phyloP scores from a whole-genome alignment of 1,284 basidiomycete genomes.

The Xerocomus minutiporus region DNA sequence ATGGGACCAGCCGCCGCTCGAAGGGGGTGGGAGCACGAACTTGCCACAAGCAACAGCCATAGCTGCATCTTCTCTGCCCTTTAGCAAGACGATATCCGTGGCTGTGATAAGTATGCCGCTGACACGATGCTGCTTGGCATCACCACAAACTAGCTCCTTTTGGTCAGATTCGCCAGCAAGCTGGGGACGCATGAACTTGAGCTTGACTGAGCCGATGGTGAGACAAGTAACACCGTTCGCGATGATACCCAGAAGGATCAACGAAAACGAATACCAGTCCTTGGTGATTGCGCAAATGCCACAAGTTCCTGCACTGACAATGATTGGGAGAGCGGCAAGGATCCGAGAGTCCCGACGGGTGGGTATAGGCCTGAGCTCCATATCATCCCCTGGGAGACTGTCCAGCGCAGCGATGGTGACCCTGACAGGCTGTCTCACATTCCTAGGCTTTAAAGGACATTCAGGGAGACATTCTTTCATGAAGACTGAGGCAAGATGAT shows the following conservation, averaged over 20 bases:
- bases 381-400: conserved; percentile 4
- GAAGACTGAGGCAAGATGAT: conserved; percentile 23
- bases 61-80: conserved; percentile 22
- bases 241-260: conserved; percentile 29
- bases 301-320: conserved; percentile 17
- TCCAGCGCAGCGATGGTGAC: conserved; percentile 18
- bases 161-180: conserved; percentile 12
- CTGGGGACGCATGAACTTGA: conserved; percentile 15
- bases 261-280: conserved; percentile 26
- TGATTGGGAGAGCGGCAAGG: conserved; percentile 19
- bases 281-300: conserved; percentile 13
- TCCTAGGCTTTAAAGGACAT: neutral
- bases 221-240: conserved; percentile 23
- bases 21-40: conserved; percentile 15
- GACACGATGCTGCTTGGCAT: neutral
- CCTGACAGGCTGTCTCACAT: conserved; percentile 16
- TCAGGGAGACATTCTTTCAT: conserved; percentile 12
- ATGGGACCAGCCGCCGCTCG: conserved; percentile 4
- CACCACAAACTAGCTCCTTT: neutral
- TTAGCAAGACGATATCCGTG: conserved; percentile 14
- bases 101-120: conserved; percentile 16
- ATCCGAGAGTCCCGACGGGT: conserved; percentile 1
- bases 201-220: conserved; percentile 21
- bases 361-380: neutral
- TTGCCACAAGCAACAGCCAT: conserved; percentile 21